Evolutionary conservation across 257 asterid genomes (phyloP).

Genomic region (Orobanche coerulescens): DNA sequence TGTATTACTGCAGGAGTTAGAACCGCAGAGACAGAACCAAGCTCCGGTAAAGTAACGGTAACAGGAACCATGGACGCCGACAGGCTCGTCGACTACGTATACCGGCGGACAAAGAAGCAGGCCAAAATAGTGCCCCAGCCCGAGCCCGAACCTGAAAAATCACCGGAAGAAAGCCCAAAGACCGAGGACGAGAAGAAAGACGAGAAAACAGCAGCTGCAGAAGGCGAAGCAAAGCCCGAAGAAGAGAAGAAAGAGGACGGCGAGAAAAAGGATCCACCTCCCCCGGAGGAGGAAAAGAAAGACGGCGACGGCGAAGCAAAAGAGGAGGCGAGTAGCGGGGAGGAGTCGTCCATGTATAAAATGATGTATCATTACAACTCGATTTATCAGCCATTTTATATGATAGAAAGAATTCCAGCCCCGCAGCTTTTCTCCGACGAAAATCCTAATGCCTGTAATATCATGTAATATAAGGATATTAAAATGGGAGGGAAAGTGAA

Average conservation of each 20-base stretch:
- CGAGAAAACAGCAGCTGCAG: slow-evolving; percentile 21
- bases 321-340: slow-evolving; percentile 28
- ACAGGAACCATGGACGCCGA: slow-evolving; percentile 73
- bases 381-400: slow-evolving; percentile 54
- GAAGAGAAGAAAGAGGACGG: slow-evolving; percentile 43
- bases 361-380: slow-evolving; percentile 40
- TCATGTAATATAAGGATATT: slow-evolving; percentile 44
- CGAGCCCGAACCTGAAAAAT: slow-evolving; percentile 40
- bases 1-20: slow-evolving; percentile 45
- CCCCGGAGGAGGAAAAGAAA: slow-evolving; percentile 28
- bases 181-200: slow-evolving; percentile 45
- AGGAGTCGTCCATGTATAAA: slow-evolving; percentile 28
- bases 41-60: slow-evolving; percentile 63
- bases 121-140: slow-evolving; percentile 71
- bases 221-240: slow-evolving; percentile 32
- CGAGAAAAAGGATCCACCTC: slow-evolving; percentile 21
- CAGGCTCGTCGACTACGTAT: slow-evolving; percentile 68
- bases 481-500: background rate
- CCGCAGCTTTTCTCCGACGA: slow-evolving; percentile 88
- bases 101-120: slow-evolving; percentile 68
- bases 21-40: slow-evolving; percentile 61
- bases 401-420: slow-evolving; percentile 65
- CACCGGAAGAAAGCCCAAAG: slow-evolving; percentile 37
- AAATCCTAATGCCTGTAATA: slow-evolving; percentile 81
- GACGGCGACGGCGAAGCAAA: slow-evolving; percentile 13